These are phyloP conservation scores for Kurtzmaniella quercitrusa DNA, from an alignment of 1,139 yeast genomes.

Conservation along the genomic window DNA sequence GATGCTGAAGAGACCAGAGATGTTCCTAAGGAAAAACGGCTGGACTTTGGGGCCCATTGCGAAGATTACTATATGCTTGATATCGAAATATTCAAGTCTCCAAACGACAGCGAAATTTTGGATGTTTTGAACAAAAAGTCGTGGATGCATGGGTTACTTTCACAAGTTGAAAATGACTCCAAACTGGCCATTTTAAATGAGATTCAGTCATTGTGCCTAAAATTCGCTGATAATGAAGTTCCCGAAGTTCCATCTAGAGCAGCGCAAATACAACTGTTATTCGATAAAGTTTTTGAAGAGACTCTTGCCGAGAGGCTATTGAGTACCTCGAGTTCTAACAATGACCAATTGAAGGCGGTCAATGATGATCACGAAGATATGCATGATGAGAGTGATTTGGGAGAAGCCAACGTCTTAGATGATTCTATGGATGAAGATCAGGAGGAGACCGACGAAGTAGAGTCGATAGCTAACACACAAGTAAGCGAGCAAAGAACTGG, in stretches of 20 bases:
- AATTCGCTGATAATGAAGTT: background rate
- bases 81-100: constrained; percentile 57
- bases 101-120: constrained; percentile 46
- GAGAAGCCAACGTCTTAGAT: constrained; percentile 15
- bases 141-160: constrained; percentile 32
- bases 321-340: constrained; percentile 5
- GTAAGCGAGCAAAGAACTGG: background rate
- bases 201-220: background rate
- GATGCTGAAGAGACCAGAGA: constrained; percentile 10
- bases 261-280: constrained; percentile 9
- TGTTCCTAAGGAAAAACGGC: constrained; percentile 45
- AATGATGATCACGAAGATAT: constrained; percentile 15
- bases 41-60: constrained; percentile 70
- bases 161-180: constrained; percentile 3
- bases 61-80: constrained; percentile 68
- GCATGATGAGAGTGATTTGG: constrained; percentile 28
- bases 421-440: constrained; percentile 6
- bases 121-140: constrained; percentile 45
- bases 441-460: constrained; percentile 3
- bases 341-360: constrained; percentile 4
- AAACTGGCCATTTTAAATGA: constrained; percentile 5
- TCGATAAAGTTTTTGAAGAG: constrained; percentile 18
- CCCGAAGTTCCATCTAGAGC: background rate
- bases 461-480: background rate
- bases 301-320: constrained; percentile 15